Evolutionary conservation across 495 filamentous ascomycete genomes (phyloP).

Genomic region (Lentithecium fluviatile): DNA sequence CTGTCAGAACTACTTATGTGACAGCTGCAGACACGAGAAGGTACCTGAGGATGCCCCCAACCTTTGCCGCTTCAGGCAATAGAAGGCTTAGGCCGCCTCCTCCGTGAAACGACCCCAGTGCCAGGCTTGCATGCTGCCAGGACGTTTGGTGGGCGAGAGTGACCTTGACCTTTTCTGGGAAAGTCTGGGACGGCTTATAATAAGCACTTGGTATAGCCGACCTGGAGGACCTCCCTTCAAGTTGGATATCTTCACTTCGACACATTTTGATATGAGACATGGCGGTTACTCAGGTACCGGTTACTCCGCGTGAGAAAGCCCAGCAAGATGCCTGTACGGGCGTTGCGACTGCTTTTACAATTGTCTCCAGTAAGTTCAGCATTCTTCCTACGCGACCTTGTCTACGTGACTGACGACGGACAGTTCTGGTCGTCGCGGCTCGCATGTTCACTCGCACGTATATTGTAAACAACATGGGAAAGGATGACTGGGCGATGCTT

Average conservation of each 20-base stretch:
- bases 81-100: not conserved
- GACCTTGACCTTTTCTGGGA: not conserved
- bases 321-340: slow-evolving; percentile 23
- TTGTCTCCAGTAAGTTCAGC: slow-evolving; percentile 15
- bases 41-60: not conserved
- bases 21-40: too few relatives aligned
- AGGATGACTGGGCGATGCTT: slow-evolving; percentile 28
- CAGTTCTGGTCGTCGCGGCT: slow-evolving; percentile 21
- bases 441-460: slow-evolving; percentile 9
- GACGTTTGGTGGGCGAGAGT: too few relatives aligned
- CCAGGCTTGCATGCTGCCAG: not conserved
- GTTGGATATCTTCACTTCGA: too few relatives aligned
- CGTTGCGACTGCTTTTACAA: slow-evolving; percentile 22
- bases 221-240: too few relatives aligned
- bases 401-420: not conserved
- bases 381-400: not conserved
- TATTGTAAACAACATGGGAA: slow-evolving; percentile 19
- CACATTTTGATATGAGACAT: too few relatives aligned
- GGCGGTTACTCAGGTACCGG: not conserved
- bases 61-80: not conserved
- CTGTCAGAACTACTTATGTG: not conserved
- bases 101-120: not conserved
- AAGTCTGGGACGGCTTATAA: not conserved
- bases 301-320: slow-evolving; percentile 3
- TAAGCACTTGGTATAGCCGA: too few relatives aligned